Evolutionary conservation across 345 rosid genomes (phyloP).

Genomic region (Eucalyptus erythrocorys): DNA sequence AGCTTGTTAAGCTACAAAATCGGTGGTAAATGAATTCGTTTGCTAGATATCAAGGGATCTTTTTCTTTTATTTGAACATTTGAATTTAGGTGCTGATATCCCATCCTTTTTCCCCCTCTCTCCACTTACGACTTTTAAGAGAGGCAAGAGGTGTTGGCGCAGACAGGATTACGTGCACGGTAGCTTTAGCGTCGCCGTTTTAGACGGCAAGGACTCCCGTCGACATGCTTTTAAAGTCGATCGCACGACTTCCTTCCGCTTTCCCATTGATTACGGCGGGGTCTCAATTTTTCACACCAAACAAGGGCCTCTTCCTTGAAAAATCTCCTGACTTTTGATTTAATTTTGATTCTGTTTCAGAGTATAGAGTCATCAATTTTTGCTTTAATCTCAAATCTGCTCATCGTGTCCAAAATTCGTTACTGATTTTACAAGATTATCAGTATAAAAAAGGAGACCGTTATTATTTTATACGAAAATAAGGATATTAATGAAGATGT

Average conservation of each 20-base stretch:
- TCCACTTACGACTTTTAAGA: background rate
- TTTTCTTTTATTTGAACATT: background rate
- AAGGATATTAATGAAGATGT: rapidly evolving
- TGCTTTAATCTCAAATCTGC: rapidly evolving
- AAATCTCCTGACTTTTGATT: background rate
- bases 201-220: background rate
- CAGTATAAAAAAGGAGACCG: background rate
- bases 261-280: background rate
- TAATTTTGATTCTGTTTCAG: background rate
- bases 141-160: background rate
- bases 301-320: background rate
- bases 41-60: background rate
- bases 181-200: background rate
- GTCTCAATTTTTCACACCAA: background rate
- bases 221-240: background rate
- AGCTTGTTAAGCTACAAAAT: background rate
- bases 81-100: background rate
- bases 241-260: background rate
- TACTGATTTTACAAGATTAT: rapidly evolving
- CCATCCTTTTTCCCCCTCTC: background rate
- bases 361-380: background rate
- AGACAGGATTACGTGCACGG: background rate
- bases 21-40: background rate
- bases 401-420: background rate
- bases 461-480: background rate